Conservation (phyloP, 768 basidiomycete species). For the Tricholoma bakamatsutake region DNA sequence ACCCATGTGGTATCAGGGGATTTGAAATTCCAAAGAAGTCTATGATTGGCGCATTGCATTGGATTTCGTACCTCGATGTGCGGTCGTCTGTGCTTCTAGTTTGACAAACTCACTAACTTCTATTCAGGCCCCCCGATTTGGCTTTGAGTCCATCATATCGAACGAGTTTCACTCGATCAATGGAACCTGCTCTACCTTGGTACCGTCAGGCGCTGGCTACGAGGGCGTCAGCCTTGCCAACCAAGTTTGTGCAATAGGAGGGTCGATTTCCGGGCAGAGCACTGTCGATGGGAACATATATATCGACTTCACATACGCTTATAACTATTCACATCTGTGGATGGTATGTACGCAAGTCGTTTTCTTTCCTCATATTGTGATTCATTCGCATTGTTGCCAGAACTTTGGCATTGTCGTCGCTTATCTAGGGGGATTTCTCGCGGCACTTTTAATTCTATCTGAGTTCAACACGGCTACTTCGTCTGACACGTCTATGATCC, state of each 20-base stretch:
- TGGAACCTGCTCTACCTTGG: constrained; percentile 52
- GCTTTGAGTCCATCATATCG: constrained; percentile 67
- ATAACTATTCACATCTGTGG: constrained; percentile 35
- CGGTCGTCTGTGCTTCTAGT: background rate
- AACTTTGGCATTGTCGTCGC: constrained; percentile 66
- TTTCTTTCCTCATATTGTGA: background rate
- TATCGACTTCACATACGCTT: constrained; percentile 43
- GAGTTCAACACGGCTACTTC: constrained; percentile 42
- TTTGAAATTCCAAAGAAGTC: background rate
- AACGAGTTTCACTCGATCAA: constrained; percentile 78
- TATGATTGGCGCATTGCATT: background rate
- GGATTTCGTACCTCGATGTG: constrained; percentile 10
- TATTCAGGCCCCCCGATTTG: constrained; percentile 58
- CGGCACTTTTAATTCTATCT: constrained; percentile 51
- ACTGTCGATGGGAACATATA: constrained; percentile 57
- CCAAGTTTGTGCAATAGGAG: constrained; percentile 73
- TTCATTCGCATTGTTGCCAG: constrained; percentile 20
- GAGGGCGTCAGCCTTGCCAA: constrained; percentile 48
- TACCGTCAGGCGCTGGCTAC: constrained; percentile 61
- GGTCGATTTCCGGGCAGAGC: constrained; percentile 54
- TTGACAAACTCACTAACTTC: constrained; percentile 6
- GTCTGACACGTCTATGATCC: constrained; percentile 34
- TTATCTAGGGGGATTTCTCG: constrained; percentile 58
- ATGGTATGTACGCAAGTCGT: constrained; percentile 23
- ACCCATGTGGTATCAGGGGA: background rate